Evolutionary conservation across 306 rosid species (phyloP).

Genomic region (Psophocarpus tetragonolobus): DNA sequence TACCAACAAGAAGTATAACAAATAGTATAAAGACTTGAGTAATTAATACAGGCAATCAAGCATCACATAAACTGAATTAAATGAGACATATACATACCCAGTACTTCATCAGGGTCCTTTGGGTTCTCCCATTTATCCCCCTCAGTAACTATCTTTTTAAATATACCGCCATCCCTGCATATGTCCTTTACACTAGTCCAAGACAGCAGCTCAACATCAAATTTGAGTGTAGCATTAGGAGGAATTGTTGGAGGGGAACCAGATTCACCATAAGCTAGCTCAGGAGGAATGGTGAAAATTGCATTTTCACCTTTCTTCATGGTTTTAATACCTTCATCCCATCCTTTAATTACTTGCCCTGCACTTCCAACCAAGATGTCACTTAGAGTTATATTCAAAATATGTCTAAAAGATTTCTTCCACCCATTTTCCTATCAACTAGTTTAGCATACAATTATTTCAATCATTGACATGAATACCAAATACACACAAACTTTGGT

Average conservation of each 20-base stretch:
- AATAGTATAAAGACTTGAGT: not conserved
- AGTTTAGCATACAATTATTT: not conserved
- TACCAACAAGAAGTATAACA: slow-evolving; percentile 29
- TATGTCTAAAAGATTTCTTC: not conserved
- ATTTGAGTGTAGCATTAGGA: slow-evolving; percentile 82
- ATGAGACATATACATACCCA: slow-evolving; percentile 32
- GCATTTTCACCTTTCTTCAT: slow-evolving; percentile 97
- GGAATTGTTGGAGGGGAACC: slow-evolving; percentile 94
- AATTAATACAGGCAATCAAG: not conserved
- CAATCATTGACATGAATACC: not conserved
- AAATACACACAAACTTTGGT: not conserved
- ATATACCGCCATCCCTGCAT: slow-evolving; percentile 88
- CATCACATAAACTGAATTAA: slow-evolving; percentile 14
- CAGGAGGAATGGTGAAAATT: slow-evolving; percentile 81
- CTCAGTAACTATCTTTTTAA: slow-evolving; percentile 68
- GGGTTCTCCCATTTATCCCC: slow-evolving; percentile 96
- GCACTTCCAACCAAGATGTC: slow-evolving; percentile 33
- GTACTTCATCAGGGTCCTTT: slow-evolving; percentile 56
- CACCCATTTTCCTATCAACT: not conserved
- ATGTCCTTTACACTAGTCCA: slow-evolving; percentile 90
- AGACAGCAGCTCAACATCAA: slow-evolving; percentile 82
- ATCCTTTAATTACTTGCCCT: slow-evolving; percentile 96
- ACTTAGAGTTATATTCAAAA: not conserved
- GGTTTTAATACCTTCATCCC: slow-evolving; percentile 89
- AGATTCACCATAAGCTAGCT: slow-evolving; percentile 76